Conservation (phyloP, 495 filamentous ascomycete species). For the Daldinia concentrica region DNA sequence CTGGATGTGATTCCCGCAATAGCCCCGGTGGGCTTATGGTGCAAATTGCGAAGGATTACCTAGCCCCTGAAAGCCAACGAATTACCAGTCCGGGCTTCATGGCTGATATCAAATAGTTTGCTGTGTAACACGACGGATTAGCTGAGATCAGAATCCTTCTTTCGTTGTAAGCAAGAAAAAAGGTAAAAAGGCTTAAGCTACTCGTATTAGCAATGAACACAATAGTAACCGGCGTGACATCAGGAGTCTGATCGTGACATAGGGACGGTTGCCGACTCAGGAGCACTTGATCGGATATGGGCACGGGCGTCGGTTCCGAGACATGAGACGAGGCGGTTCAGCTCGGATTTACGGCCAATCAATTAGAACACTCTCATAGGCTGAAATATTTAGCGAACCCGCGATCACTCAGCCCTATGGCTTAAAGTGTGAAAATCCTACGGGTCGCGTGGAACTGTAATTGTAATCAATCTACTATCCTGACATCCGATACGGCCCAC, state of each 20-base stretch:
- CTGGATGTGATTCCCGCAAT: constrained; percentile 9
- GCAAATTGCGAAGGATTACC: constrained; percentile 27
- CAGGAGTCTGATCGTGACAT: constrained; percentile 1
- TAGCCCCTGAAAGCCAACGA: constrained; percentile 11
- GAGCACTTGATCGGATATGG: background rate
- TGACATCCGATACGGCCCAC: background rate
- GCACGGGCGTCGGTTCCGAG: constrained; percentile 4
- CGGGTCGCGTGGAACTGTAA: background rate
- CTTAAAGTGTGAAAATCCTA: constrained; percentile 3
- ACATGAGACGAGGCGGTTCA: constrained; percentile 15
- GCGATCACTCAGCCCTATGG: constrained; percentile 23
- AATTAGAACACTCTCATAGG: constrained; percentile 7
- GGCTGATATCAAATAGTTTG: constrained; percentile 3
- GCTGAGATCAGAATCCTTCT: constrained; percentile 21
- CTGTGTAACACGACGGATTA: constrained; percentile 12
- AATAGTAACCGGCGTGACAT: background rate
- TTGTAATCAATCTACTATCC: background rate
- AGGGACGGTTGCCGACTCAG: background rate
- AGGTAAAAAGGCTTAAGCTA: background rate
- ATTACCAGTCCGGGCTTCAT: background rate
- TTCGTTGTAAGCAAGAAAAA: background rate
- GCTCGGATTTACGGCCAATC: constrained; percentile 16
- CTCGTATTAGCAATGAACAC: background rate
- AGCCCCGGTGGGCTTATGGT: constrained; percentile 18
- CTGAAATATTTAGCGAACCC: constrained; percentile 1